Percentiles rank a stretch among this genome's conserved stretches.
Evolutionary conservation across 2,329 filamentous ascomycete genomes (phyloP).

Genomic region (Nectriaceae sp.): DNA sequence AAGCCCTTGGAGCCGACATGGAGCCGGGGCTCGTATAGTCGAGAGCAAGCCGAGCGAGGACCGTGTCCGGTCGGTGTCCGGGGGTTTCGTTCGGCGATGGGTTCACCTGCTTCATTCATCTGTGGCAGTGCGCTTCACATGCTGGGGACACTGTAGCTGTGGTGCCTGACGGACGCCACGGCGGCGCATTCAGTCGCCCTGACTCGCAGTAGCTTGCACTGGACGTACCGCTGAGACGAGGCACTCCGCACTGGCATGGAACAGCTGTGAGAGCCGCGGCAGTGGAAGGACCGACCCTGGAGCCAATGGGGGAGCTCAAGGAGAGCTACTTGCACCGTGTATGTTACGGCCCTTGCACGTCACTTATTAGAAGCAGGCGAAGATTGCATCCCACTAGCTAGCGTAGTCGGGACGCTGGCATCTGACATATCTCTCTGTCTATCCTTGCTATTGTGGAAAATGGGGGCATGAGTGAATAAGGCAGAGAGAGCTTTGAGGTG

Average conservation of each 20-base stretch:
- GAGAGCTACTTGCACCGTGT: not conserved
- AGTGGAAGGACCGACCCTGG: not conserved
- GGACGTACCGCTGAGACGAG: not conserved
- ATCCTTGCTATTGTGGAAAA: too few relatives aligned
- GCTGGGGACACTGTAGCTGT: not conserved
- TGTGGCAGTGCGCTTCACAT: not conserved
- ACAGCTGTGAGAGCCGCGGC: not conserved
- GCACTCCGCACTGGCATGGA: not conserved
- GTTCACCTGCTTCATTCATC: not conserved
- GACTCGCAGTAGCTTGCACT: not conserved
- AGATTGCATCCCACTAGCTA: too few relatives aligned
- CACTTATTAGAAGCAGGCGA: too few relatives aligned
- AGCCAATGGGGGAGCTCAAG: not conserved
- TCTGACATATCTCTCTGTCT: too few relatives aligned
- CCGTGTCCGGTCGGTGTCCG: constrained; percentile 30
- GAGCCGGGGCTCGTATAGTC: constrained; percentile 24
- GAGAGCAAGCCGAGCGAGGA: constrained; percentile 25
- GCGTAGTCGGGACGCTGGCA: too few relatives aligned
- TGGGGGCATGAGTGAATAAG: too few relatives aligned
- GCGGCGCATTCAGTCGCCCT: too few relatives aligned
- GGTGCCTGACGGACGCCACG: not conserved
- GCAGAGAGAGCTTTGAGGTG: too few relatives aligned
- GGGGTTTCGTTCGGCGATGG: constrained; percentile 26
- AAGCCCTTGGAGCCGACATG: constrained; percentile 3
- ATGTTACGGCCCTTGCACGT: too few relatives aligned